Conservation (phyloP, 2,329 filamentous ascomycete genomes). For the Myriosclerotinia curreyana region DNA sequence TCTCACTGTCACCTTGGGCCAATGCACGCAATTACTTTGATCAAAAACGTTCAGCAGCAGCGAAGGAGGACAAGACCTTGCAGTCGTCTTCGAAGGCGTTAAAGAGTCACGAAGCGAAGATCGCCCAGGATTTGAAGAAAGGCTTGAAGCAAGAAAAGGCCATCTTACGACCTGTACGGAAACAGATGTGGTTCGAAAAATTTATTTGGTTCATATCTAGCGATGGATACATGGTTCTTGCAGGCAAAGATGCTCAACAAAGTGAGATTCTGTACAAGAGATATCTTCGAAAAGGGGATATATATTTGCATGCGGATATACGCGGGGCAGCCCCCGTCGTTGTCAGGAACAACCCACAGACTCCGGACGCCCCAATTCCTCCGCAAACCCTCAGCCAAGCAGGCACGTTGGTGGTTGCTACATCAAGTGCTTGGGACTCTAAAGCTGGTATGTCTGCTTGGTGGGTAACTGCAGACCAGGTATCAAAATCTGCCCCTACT, state of each 20-base stretch:
- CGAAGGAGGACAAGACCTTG: slow-evolving; percentile 83
- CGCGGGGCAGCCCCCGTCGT: slow-evolving; percentile 80
- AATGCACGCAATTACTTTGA: slow-evolving; percentile 93
- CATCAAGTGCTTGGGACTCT: slow-evolving; percentile 89
- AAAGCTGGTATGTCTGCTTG: slow-evolving; percentile 95
- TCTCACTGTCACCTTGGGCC: slow-evolving; percentile 76
- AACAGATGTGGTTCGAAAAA: slow-evolving; percentile 94
- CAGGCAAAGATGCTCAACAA: slow-evolving; percentile 83
- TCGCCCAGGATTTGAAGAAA: slow-evolving; percentile 79
- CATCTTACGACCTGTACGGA: slow-evolving; percentile 75
- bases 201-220: slow-evolving; percentile 94
- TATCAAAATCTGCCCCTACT: slow-evolving; percentile 76
- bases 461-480: slow-evolving; percentile 90
- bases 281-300: slow-evolving; percentile 82
- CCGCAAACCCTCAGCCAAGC: slow-evolving; percentile 90
- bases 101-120: slow-evolving; percentile 87
- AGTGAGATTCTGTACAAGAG: slow-evolving; percentile 88
- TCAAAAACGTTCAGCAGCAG: slow-evolving; percentile 77
- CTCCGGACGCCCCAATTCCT: slow-evolving; percentile 80
- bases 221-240: slow-evolving; percentile 89
- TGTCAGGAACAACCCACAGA: slow-evolving; percentile 80
- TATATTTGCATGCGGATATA: slow-evolving; percentile 89
- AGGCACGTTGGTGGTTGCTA: slow-evolving; percentile 77
- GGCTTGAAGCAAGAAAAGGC: slow-evolving; percentile 90
- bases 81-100: slow-evolving; percentile 78